A percentile compares a stretch with the other conserved stretches of the same genome.
These are phyloP conservation scores for Sclerotinia minor DNA, from an alignment of 2,329 filamentous ascomycete genomes.

Conservation along the genomic window DNA sequence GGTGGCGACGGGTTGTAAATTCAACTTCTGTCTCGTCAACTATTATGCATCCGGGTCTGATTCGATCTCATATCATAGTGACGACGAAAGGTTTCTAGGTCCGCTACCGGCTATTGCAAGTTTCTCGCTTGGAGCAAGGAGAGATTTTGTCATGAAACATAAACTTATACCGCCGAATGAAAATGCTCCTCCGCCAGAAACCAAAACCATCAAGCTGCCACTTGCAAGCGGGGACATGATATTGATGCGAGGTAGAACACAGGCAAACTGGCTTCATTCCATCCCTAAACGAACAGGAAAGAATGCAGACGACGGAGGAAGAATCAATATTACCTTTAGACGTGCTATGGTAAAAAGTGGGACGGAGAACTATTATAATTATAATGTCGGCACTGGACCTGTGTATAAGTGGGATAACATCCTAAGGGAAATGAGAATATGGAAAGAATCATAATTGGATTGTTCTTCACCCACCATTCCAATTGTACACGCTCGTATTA, in stretches of 20 bases:
- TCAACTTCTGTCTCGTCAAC: constrained; percentile 80
- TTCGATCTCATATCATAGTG: constrained; percentile 77
- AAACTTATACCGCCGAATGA: constrained; percentile 55
- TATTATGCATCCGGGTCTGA: constrained; percentile 78
- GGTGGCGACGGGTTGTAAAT: constrained; percentile 62
- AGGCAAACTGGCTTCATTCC: constrained; percentile 74
- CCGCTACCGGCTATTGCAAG: constrained; percentile 70
- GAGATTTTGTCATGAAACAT: constrained; percentile 79
- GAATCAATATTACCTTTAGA: constrained; percentile 78
- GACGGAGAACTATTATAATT: constrained; percentile 81
- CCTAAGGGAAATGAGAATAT: constrained; percentile 47
- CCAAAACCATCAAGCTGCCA: constrained; percentile 51
- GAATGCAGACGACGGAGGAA: constrained; percentile 60
- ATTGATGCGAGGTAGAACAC: constrained; percentile 74
- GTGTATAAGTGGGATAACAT: constrained; percentile 67
- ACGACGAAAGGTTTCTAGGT: constrained; percentile 77
- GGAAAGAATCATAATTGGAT: constrained; percentile 31
- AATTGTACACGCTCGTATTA: constrained; percentile 7
- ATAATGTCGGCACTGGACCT: constrained; percentile 72
- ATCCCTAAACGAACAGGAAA: constrained; percentile 72
- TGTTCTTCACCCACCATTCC: constrained; percentile 13
- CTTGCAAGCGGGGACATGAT: constrained; percentile 75
- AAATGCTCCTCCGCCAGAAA: constrained; percentile 38
- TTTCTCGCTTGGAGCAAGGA: constrained; percentile 67
- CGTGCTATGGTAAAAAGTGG: constrained; percentile 68